Conservation (phyloP, 106 monocot genomes). For the Dioscorea zingiberensis region DNA sequence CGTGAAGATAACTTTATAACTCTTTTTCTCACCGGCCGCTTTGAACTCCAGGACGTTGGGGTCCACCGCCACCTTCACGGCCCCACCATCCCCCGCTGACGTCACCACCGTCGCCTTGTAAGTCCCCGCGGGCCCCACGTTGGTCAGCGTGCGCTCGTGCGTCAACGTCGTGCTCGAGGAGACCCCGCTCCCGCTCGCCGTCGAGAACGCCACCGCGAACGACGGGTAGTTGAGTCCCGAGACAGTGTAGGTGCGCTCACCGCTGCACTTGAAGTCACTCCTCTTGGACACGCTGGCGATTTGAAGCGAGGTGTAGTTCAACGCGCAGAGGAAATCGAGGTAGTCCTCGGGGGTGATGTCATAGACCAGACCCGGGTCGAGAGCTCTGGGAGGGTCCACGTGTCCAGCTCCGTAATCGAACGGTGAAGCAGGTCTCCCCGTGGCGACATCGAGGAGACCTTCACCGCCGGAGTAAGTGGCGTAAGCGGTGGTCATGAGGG, state of each 20-base stretch:
- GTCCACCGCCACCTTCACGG: constrained; percentile 51
- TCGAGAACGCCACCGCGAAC: constrained; percentile 62
- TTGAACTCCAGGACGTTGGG: constrained; percentile 55
- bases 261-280: constrained; percentile 34
- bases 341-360: constrained; percentile 61
- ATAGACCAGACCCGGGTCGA: constrained; percentile 90
- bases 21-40: constrained; percentile 61
- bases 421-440: constrained; percentile 52
- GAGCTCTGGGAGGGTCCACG: constrained; percentile 65
- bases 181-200: constrained; percentile 18
- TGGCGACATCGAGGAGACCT: constrained; percentile 59
- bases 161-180: constrained; percentile 9
- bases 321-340: constrained; percentile 81
- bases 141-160: constrained; percentile 32
- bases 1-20: constrained; percentile 65
- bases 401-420: constrained; percentile 86
- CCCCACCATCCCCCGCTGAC: constrained; percentile 14
- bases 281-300: constrained; percentile 36
- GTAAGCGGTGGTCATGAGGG: constrained; percentile 88
- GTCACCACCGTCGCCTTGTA: constrained; percentile 39
- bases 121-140: constrained; percentile 41
- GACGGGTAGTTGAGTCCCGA: constrained; percentile 81
- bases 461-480: constrained; percentile 36
- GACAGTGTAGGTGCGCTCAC: constrained; percentile 28
- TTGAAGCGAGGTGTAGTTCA: constrained; percentile 63